These are phyloP conservation scores for Phytophthora pseudosyringae DNA, from an alignment of 352 stramenopile species.

Conservation along the genomic window DNA sequence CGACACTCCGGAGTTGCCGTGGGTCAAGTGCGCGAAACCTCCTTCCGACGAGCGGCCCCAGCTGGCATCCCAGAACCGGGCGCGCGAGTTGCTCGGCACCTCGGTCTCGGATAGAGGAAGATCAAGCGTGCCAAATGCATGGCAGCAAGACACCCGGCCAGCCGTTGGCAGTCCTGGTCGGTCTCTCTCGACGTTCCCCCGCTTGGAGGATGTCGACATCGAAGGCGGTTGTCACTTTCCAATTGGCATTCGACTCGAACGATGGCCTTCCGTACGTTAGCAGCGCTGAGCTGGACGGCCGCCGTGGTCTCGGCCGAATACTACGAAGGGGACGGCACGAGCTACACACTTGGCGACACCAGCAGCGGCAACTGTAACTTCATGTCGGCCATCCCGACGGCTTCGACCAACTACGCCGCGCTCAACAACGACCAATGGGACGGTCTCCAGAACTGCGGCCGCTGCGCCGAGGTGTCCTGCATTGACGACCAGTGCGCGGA, in stretches of 20 bases:
- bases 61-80: slow-evolving; percentile 32
- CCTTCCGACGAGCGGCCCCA: slow-evolving; percentile 6
- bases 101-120: slow-evolving; percentile 28
- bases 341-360: slow-evolving; percentile 37
- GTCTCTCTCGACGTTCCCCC: not conserved
- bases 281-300: slow-evolving; percentile 10
- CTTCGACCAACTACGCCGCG: slow-evolving; percentile 65
- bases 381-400: slow-evolving; percentile 48
- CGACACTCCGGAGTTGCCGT: slow-evolving; percentile 5
- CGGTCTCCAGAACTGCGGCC: slow-evolving; percentile 53
- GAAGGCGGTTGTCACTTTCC: slow-evolving; percentile 14
- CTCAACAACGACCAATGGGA: slow-evolving; percentile 70
- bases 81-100: slow-evolving; percentile 30
- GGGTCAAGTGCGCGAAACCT: slow-evolving; percentile 13
- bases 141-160: slow-evolving; percentile 16
- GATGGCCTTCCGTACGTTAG: slow-evolving; percentile 17
- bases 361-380: slow-evolving; percentile 53
- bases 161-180: slow-evolving; percentile 5
- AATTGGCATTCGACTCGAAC: slow-evolving; percentile 13
- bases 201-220: not conserved
- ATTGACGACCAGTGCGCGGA: slow-evolving; percentile 54
- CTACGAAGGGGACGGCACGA: slow-evolving; percentile 48
- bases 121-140: slow-evolving; percentile 24
- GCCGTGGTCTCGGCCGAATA: slow-evolving; percentile 23
- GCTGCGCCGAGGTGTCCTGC: slow-evolving; percentile 61